Evolutionary conservation across 768 basidiomycete genomes (phyloP).

Genomic region (Ramaria sp.): DNA sequence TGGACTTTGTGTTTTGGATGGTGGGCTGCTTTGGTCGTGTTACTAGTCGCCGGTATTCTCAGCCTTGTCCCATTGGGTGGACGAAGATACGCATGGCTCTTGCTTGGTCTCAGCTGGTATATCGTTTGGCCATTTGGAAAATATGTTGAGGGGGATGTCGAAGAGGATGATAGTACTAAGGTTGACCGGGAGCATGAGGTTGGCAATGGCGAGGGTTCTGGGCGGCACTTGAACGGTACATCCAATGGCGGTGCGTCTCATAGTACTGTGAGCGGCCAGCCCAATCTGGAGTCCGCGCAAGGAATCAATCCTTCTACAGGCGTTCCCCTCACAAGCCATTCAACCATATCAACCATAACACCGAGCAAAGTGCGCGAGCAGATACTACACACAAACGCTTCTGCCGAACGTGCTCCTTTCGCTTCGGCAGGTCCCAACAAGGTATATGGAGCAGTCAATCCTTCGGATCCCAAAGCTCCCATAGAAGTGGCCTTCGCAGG

Average conservation of each 20-base stretch:
- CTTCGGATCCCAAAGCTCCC: background rate
- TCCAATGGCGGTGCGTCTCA: background rate
- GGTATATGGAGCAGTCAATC: slow-evolving; percentile 55
- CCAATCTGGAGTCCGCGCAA: slow-evolving; percentile 12
- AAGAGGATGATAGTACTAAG: slow-evolving; percentile 27
- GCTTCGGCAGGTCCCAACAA: slow-evolving; percentile 30
- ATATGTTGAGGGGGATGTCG: slow-evolving; percentile 80
- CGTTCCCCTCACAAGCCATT: slow-evolving; percentile 29
- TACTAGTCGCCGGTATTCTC: slow-evolving; percentile 55
- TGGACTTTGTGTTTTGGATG: slow-evolving; percentile 88
- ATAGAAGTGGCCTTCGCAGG: slow-evolving; percentile 14
- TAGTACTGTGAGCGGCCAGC: slow-evolving; percentile 22
- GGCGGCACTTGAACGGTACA: background rate
- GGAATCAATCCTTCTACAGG: slow-evolving; percentile 15
- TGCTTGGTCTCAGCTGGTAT: slow-evolving; percentile 94
- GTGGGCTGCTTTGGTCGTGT: slow-evolving; percentile 76
- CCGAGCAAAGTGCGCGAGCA: slow-evolving; percentile 23
- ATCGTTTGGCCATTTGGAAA: slow-evolving; percentile 98
- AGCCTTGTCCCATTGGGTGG: slow-evolving; percentile 73
- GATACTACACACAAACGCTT: slow-evolving; percentile 19
- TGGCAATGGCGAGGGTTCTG: slow-evolving; percentile 19
- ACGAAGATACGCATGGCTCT: slow-evolving; percentile 68
- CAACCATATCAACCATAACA: slow-evolving; percentile 33
- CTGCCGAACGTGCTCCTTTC: slow-evolving; percentile 21
- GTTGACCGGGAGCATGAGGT: slow-evolving; percentile 19